Percentiles rank a stretch among this genome's conserved stretches.
phyloP scores from a whole-genome alignment of 2,329 filamentous ascomycete species.

The Aureobasidium leucospermi region DNA sequence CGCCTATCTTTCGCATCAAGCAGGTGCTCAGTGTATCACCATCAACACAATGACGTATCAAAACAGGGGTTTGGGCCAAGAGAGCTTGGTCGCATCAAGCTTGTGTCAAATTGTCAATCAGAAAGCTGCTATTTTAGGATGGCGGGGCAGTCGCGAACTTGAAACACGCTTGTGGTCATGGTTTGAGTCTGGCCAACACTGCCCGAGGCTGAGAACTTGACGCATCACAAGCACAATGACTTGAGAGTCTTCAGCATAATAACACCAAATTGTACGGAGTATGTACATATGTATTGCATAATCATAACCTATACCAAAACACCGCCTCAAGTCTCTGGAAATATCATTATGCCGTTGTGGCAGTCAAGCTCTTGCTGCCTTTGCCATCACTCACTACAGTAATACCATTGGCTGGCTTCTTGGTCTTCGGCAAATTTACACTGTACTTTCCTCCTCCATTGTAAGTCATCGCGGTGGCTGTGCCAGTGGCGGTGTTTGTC shows the following conservation, averaged over 20 bases:
- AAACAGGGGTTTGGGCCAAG: not conserved
- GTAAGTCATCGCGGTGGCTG: conserved; percentile 21
- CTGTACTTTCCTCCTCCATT: conserved; percentile 25
- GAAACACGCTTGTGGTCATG: conserved; percentile 1
- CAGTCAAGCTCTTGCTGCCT: not conserved
- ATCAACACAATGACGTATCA: not conserved
- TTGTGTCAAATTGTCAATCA: not conserved
- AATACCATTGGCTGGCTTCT: conserved; percentile 22
- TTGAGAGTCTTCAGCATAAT: too few species aligned
- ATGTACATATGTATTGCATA: too few species aligned
- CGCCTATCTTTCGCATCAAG: not conserved
- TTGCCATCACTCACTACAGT: conserved; percentile 17
- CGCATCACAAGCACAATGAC: too few species aligned
- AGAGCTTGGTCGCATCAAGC: conserved; percentile 21
- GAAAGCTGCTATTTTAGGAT: not conserved
- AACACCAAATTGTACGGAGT: too few species aligned
- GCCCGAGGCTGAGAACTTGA: not conserved
- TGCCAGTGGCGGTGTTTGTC: conserved; percentile 19
- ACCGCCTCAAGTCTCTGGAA: not conserved
- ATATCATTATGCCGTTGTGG: not conserved
- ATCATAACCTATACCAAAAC: not conserved
- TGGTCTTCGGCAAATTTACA: conserved; percentile 22
- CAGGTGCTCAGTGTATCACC: not conserved
- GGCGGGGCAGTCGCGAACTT: not conserved
- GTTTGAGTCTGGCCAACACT: not conserved